Conservation (phyloP, 768 basidiomycete species). For the Russula emetica region DNA sequence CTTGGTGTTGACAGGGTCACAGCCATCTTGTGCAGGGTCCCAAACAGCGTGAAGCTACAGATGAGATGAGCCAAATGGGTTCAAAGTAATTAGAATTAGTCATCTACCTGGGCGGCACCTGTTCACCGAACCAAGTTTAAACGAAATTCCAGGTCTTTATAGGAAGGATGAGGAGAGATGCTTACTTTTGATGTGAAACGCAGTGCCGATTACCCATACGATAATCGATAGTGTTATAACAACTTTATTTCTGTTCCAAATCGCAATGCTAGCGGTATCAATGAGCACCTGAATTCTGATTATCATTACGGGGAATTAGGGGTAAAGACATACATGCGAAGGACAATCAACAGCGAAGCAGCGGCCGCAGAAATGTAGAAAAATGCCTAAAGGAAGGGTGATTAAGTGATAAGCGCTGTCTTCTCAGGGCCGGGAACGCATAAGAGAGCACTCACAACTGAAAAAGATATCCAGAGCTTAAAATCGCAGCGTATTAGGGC, state of each 20-base stretch:
- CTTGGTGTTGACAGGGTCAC: background rate
- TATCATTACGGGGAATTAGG: background rate
- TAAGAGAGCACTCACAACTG: background rate
- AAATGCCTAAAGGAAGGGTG: background rate
- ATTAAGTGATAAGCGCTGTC: background rate
- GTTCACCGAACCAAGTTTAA: background rate
- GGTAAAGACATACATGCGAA: conserved; percentile 3
- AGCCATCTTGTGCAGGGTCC: background rate
- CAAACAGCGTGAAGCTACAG: background rate
- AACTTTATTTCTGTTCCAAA: conserved; percentile 5
- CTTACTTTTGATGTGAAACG: background rate
- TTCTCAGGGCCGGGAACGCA: background rate
- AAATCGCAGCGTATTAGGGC: background rate
- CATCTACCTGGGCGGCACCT: background rate
- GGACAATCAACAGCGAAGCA: background rate
- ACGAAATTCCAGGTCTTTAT: background rate
- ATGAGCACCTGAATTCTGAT: background rate
- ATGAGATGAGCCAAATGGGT: background rate
- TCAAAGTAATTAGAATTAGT: background rate
- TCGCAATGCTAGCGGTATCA: background rate
- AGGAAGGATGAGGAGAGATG: background rate
- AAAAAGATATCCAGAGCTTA: background rate
- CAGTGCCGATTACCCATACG: background rate
- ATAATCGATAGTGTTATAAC: background rate
- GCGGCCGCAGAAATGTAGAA: background rate